phyloP scores from a whole-genome alignment of 179 eudicot genomes.

The Drosera spatulata region DNA sequence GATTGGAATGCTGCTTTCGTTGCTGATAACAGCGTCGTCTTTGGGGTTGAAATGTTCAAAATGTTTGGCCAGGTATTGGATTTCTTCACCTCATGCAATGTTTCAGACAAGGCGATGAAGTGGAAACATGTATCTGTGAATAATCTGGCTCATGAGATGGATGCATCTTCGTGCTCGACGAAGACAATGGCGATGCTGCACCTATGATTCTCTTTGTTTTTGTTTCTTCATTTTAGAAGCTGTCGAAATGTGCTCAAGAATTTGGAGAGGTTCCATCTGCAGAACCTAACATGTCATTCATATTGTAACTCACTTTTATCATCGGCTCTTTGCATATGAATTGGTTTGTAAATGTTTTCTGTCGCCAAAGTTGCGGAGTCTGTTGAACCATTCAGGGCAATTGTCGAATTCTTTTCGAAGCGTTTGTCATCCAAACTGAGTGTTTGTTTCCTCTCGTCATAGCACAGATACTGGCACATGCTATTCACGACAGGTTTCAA shows the following conservation, averaged over 20 bases:
- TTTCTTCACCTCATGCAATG: slow-evolving; percentile 65
- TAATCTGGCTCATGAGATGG: slow-evolving; percentile 54
- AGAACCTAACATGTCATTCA: too few relatives aligned
- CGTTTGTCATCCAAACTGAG: too few relatives aligned
- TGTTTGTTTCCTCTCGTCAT: too few relatives aligned
- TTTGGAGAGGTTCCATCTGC: neutral
- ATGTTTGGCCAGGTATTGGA: slow-evolving; percentile 94
- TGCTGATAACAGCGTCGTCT: slow-evolving; percentile 52
- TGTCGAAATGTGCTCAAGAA: neutral
- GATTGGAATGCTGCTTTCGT: slow-evolving; percentile 96
- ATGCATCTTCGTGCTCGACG: slow-evolving; percentile 84
- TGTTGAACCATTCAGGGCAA: too few relatives aligned
- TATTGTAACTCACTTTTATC: too few relatives aligned
- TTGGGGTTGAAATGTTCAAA: slow-evolving; percentile 95
- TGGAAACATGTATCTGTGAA: slow-evolving; percentile 90
- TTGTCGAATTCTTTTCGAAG: too few relatives aligned
- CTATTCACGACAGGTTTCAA: too few relatives aligned
- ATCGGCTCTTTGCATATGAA: too few relatives aligned
- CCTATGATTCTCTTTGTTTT: slow-evolving; percentile 20
- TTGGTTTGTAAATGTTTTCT: too few relatives aligned
- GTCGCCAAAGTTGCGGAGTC: too few relatives aligned
- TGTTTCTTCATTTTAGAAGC: neutral
- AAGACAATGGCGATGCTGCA: slow-evolving; percentile 74
- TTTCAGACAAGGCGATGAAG: slow-evolving; percentile 29
- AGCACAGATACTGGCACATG: too few relatives aligned